Evolutionary conservation across 108 stramenopile species (phyloP).

Genomic region (Fistulifera pelliculosa): DNA sequence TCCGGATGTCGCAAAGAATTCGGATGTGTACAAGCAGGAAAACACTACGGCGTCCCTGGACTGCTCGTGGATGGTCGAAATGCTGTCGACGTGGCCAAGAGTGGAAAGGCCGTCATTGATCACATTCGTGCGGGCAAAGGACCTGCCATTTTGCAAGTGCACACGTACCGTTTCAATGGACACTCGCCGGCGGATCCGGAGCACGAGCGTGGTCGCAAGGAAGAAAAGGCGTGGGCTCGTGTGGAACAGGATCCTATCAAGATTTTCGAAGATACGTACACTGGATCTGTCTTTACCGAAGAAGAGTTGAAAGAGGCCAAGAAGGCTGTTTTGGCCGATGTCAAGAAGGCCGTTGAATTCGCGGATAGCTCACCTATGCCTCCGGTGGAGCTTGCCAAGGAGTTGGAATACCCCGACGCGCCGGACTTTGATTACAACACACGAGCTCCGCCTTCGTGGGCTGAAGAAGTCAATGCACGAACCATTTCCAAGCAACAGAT

Average conservation of each 20-base stretch:
- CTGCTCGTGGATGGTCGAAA: constrained; percentile 87
- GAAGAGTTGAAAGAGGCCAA: constrained; percentile 82
- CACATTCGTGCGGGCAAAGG: constrained; percentile 91
- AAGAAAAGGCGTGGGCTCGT: constrained; percentile 96
- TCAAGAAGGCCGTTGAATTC: constrained; percentile 90
- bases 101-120: constrained; percentile 94
- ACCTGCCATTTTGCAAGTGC: constrained; percentile 94
- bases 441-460: constrained; percentile 64
- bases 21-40: constrained; percentile 84
- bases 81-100: constrained; percentile 87
- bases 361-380: constrained; percentile 90
- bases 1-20: constrained; percentile 89
- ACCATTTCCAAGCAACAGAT: constrained; percentile 72
- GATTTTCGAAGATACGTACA: constrained; percentile 86
- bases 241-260: constrained; percentile 91
- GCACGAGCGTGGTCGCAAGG: constrained; percentile 97
- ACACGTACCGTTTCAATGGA: constrained; percentile 97
- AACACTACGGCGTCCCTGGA: constrained; percentile 95
- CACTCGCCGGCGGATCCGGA: constrained; percentile 98
- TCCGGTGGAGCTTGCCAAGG: constrained; percentile 90
- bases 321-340: constrained; percentile 69
- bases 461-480: constrained; percentile 78
- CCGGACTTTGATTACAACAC: constrained; percentile 94
- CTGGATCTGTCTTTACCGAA: constrained; percentile 60
- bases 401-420: constrained; percentile 95